Base-by-base conservation (phyloP, 2,329 filamentous ascomycete genomes). In the Xylariales sp. region DNA sequence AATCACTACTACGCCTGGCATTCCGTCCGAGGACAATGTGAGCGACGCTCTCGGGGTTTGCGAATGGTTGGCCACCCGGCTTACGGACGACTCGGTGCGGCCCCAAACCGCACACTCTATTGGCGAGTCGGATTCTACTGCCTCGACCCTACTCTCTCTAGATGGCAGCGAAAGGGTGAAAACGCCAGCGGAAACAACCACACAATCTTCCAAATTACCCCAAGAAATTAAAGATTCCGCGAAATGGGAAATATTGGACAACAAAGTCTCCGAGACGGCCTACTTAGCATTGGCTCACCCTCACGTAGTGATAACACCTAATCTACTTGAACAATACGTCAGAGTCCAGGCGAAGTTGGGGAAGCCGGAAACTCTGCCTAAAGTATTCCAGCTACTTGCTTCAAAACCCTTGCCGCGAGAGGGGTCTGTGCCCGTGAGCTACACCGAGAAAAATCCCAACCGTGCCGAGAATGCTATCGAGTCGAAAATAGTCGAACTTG, bases 321-420 rank as follows among this genome's bases (percentile, higher is more conserved):
- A 86, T 36, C 83, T 95, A 41, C 87, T 98, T 46, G 83, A 87
- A 65, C 80, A 87, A 72, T 98, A 97, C 79, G 90, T 97, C 69
- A 84, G 87, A 45, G 88, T 93, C 52, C 93, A 97, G 78, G 85
- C 90, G 34, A 85, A 90, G 10, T 86, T 98, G 50, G 87, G 89
- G 69, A 89, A 87, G 64, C 90, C 93, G 2, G 88, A 93, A 71
- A 90, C 92, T 52, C 87, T 98, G 69, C 93, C 95, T 6, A 87
- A 90, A 67, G 88, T 94, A 49, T 91, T 99, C 76, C 83, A 90
- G 64, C 85, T 97, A 61, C 98, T 95, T 78, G 93, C 93, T 56
- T 88, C 88, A 73, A 99, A 98, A 80, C 91, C 93, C 9, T 83
- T 89, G 69, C 92, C 94, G 2, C 81, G 85, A 58, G 83, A 88